A percentile compares a stretch with the other conserved stretches of the same genome.
phyloP scores from a whole-genome alignment of 139 green algal species.

The Chlamydomonas sphaeroides region DNA sequence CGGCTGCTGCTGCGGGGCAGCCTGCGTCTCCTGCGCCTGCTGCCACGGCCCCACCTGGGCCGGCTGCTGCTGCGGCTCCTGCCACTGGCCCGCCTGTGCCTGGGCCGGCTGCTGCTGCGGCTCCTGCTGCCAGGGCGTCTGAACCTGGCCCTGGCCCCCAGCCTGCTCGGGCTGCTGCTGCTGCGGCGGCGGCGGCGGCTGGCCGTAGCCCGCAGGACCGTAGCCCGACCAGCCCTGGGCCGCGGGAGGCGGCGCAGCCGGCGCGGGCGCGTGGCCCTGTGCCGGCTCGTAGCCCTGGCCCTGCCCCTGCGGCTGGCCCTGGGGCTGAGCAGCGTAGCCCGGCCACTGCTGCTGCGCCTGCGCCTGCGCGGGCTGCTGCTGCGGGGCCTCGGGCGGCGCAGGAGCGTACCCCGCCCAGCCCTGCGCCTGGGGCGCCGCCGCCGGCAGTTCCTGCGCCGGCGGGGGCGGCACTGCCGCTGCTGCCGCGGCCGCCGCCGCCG shows the following conservation, averaged over 20 bases:
- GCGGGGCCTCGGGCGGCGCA: no score
- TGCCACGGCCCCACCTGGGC: background rate
- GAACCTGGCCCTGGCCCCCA: background rate
- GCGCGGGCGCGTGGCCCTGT: background rate
- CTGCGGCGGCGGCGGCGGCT: background rate
- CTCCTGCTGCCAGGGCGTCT: background rate
- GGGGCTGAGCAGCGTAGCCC: background rate
- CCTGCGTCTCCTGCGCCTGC: background rate
- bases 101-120: background rate
- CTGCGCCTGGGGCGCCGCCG: background rate
- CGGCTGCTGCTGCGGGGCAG: background rate
- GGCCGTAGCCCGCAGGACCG: no score
- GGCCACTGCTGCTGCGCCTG: background rate
- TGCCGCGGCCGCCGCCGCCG: background rate
- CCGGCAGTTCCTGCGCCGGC: no score
- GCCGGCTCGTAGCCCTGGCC: background rate
- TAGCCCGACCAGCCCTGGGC: no score
- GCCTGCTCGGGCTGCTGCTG: background rate
- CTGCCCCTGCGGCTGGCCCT: background rate
- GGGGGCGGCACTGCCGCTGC: background rate
- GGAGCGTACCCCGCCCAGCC: background rate
- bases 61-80: background rate
- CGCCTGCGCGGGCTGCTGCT: background rate
- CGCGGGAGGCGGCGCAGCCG: background rate
- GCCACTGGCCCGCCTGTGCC: background rate